Percentiles rank a stretch among this genome's conserved stretches.
Evolutionary conservation across 192 early-diverging fungal species (phyloP).

Genomic region (Jimgerdemannia lactiflua): DNA sequence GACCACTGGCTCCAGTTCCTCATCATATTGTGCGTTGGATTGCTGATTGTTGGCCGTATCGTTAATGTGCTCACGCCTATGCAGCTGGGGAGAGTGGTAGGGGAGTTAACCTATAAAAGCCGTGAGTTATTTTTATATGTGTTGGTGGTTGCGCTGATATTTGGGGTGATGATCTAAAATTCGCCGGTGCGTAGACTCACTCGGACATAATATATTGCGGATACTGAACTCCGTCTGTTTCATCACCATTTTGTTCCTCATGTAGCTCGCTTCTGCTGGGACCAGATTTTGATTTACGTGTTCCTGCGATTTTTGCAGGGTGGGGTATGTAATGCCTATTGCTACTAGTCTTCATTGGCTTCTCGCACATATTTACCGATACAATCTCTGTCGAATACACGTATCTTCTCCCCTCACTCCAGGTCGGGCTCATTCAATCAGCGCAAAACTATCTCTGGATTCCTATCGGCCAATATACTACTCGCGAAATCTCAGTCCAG

Average conservation of each 20-base stretch:
- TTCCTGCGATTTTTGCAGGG: constrained; percentile 75
- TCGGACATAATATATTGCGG: too few species aligned
- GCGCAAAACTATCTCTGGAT: constrained; percentile 90
- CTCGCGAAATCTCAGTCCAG: constrained; percentile 83
- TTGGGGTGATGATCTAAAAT: too few species aligned
- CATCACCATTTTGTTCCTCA: not conserved
- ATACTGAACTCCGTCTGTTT: too few species aligned
- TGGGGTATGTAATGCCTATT: constrained; percentile 36
- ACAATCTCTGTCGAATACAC: too few species aligned
- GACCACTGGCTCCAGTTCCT: constrained; percentile 59
- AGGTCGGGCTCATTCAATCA: constrained; percentile 67
- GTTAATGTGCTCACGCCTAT: constrained; percentile 85
- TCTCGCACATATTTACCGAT: too few species aligned
- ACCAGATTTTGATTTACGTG: constrained; percentile 57
- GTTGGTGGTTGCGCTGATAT: too few species aligned
- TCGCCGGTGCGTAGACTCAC: too few species aligned
- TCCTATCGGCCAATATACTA: constrained; percentile 91
- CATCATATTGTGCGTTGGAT: constrained; percentile 63
- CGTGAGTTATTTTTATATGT: too few species aligned
- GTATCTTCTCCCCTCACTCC: not conserved
- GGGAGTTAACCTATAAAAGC: constrained; percentile 39
- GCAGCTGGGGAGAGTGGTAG: constrained; percentile 83
- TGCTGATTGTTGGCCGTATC: constrained; percentile 60
- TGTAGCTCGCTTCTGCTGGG: constrained; percentile 43
- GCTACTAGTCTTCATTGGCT: not conserved